Conservation (phyloP, 1,284 basidiomycete genomes). For the Agroathelia rolfsii region DNA sequence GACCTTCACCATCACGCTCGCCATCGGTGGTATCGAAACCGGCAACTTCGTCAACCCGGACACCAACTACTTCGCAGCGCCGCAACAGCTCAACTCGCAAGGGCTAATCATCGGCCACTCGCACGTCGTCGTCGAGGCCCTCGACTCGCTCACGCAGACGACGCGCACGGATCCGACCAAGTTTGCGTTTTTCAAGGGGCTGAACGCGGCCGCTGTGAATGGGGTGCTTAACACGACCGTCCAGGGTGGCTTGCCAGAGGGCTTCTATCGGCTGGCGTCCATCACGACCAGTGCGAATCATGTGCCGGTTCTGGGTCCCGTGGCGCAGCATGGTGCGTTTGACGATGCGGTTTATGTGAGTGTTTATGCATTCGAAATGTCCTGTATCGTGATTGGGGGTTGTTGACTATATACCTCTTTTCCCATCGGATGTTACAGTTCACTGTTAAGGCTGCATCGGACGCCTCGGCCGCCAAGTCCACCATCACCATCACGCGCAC, state of each 20-base stretch:
- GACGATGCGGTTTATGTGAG: slow-evolving; percentile 52
- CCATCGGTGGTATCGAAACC: slow-evolving; percentile 32
- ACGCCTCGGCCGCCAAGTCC: too few relatives aligned
- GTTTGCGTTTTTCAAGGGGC: slow-evolving; percentile 57
- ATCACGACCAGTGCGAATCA: slow-evolving; percentile 54
- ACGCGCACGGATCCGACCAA: slow-evolving; percentile 34
- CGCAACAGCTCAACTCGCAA: slow-evolving; percentile 28
- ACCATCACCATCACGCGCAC: too few relatives aligned
- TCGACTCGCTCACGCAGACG: slow-evolving; percentile 34
- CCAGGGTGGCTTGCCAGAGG: slow-evolving; percentile 40
- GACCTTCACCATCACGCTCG: slow-evolving; percentile 40
- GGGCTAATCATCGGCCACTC: slow-evolving; percentile 45
- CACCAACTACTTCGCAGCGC: slow-evolving; percentile 38
- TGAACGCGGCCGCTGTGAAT: slow-evolving; percentile 33
- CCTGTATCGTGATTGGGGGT: slow-evolving; percentile 9
- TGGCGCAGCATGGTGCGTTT: slow-evolving; percentile 50
- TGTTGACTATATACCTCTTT: slow-evolving; percentile 6
- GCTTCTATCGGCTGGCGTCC: slow-evolving; percentile 42
- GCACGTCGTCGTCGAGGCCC: slow-evolving; percentile 45
- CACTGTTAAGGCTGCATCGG: too few relatives aligned
- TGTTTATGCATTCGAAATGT: too few relatives aligned
- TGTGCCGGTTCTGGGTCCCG: slow-evolving; percentile 51
- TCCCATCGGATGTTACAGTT: slow-evolving; percentile 21
- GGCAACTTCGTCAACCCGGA: slow-evolving; percentile 48
- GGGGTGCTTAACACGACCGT: slow-evolving; percentile 41